Percentiles rank a stretch among this genome's conserved stretches.
phyloP scores from a whole-genome alignment of 306 rosid species.

The Styphnolobium japonicum region DNA sequence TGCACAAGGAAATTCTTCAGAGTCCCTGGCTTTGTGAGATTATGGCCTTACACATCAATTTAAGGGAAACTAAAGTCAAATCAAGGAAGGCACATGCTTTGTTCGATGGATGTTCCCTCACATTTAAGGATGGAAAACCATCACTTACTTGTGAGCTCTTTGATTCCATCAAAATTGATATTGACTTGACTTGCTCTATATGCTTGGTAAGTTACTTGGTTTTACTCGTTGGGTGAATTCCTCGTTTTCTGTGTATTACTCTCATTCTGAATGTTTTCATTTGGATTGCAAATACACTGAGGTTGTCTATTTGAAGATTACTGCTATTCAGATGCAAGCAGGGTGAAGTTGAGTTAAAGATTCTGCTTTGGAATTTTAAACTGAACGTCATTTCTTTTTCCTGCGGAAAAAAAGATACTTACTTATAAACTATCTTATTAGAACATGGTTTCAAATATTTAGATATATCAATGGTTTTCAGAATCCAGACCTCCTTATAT shows the following conservation, averaged over 20 bases:
- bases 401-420: not conserved
- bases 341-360: not conserved
- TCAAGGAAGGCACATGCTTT: constrained; percentile 36
- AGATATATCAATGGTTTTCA: not conserved
- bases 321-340: not conserved
- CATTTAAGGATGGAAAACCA: constrained; percentile 66
- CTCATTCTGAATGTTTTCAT: constrained; percentile 4
- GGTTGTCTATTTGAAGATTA: not conserved
- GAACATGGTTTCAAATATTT: not conserved
- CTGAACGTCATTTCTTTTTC: not conserved
- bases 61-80: constrained; percentile 48
- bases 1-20: constrained; percentile 88
- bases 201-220: constrained; percentile 68
- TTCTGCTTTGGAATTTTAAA: not conserved
- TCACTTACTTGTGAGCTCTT: constrained; percentile 73
- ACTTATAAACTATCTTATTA: not conserved
- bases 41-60: constrained; percentile 81
- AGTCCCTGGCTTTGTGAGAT: constrained; percentile 94
- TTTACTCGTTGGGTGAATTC: not conserved
- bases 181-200: constrained; percentile 83
- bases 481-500: constrained; percentile 12
- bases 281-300: not conserved
- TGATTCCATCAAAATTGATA: constrained; percentile 68
- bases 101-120: constrained; percentile 65
- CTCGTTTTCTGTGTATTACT: not conserved